A percentile compares a stretch with the other conserved stretches of the same genome.
Evolutionary conservation across 257 asterid species (phyloP).

Genomic region (Solanum clarkiae): DNA sequence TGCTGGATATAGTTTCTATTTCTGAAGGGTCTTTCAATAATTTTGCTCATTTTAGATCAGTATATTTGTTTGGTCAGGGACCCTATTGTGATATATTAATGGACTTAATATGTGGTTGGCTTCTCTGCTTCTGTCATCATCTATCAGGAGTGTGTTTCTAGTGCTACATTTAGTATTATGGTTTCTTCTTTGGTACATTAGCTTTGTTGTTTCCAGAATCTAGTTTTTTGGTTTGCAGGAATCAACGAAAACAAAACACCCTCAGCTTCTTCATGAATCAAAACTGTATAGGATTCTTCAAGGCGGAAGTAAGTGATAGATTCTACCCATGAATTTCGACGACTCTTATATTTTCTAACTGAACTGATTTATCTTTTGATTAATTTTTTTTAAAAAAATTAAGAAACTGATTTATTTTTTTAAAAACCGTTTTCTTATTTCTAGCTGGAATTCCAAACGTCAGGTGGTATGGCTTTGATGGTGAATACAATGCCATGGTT

Average conservation of each 20-base stretch:
- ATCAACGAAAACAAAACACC: neutral
- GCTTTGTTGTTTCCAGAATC: neutral
- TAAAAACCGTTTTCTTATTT: conserved; percentile 7
- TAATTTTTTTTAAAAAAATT: neutral
- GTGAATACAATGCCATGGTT: too few relatives aligned
- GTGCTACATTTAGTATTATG: neutral
- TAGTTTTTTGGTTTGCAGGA: conserved; percentile 30
- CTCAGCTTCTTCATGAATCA: too few relatives aligned
- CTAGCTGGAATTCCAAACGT: neutral
- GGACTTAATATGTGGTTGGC: neutral
- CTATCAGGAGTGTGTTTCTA: neutral
- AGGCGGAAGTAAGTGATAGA: conserved; percentile 33
- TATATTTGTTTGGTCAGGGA: neutral
- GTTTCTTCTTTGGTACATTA: neutral
- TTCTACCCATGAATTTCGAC: neutral
- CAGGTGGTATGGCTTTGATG: too few relatives aligned
- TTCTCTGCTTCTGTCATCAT: neutral
- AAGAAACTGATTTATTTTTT: too few relatives aligned
- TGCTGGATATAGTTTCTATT: too few relatives aligned
- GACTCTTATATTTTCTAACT: neutral
- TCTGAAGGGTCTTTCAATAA: neutral
- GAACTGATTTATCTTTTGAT: neutral
- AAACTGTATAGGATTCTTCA: too few relatives aligned
- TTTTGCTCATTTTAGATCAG: neutral
- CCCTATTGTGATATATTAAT: neutral